A percentile compares a stretch with the other conserved stretches of the same genome.
These are phyloP conservation scores for Rhypophila decipiens DNA, from an alignment of 495 filamentous ascomycete species.

Conservation along the genomic window DNA sequence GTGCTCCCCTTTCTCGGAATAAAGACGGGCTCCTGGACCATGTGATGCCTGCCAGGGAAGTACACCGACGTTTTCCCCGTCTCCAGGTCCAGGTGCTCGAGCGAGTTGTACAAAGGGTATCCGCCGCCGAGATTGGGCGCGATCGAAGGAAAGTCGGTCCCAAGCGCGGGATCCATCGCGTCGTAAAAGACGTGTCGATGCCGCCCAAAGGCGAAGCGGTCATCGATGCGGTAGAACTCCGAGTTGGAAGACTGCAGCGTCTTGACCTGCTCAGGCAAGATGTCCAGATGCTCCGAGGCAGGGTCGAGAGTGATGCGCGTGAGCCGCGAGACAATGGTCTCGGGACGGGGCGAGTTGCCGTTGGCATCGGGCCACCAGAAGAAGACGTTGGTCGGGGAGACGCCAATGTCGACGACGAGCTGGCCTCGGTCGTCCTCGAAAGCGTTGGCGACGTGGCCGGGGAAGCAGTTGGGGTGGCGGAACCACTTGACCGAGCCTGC, in stretches of 20 bases:
- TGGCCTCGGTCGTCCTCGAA: slow-evolving; percentile 42
- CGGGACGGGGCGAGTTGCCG: slow-evolving; percentile 16
- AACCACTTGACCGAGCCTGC: slow-evolving; percentile 38
- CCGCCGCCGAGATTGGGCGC: slow-evolving; percentile 27
- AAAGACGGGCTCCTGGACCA: slow-evolving; percentile 48
- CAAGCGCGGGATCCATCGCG: slow-evolving; percentile 28
- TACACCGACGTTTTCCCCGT: slow-evolving; percentile 23
- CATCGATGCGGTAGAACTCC: slow-evolving; percentile 51
- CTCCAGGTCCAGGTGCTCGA: slow-evolving; percentile 23
- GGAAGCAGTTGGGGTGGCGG: slow-evolving; percentile 35
- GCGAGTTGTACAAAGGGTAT: slow-evolving; percentile 25
- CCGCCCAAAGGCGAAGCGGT: slow-evolving; percentile 35
- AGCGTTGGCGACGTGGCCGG: slow-evolving; percentile 40
- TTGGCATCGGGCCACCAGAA: slow-evolving; percentile 43
- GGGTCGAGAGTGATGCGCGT: slow-evolving; percentile 36
- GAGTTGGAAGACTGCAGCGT: slow-evolving; percentile 30
- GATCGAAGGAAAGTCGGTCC: slow-evolving; percentile 34
- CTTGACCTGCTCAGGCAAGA: slow-evolving; percentile 14
- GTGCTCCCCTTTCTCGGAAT: slow-evolving; percentile 31
- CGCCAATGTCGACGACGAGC: slow-evolving; percentile 42
- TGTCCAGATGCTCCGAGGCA: slow-evolving; percentile 16
- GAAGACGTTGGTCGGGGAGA: slow-evolving; percentile 42
- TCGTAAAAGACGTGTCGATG: slow-evolving; percentile 45
- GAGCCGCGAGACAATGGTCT: slow-evolving; percentile 8
- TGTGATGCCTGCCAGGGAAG: slow-evolving; percentile 33